These are phyloP conservation scores for Tillandsia leiboldiana DNA, from an alignment of 176 grass and related monocot genomes.

Conservation along the genomic window DNA sequence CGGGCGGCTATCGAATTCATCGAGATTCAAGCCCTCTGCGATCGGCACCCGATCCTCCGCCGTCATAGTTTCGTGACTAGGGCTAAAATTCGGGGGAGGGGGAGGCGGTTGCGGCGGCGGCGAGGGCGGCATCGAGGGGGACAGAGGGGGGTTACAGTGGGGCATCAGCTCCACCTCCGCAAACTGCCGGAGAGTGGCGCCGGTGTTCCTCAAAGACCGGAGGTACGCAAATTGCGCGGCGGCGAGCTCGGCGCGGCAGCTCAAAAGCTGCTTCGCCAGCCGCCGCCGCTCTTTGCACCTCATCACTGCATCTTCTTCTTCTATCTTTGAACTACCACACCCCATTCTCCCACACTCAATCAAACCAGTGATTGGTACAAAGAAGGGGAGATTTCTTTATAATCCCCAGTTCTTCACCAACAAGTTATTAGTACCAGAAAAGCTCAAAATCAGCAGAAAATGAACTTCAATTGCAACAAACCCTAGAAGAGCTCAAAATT, in stretches of 20 bases:
- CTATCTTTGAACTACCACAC: constrained; percentile 61
- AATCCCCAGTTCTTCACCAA: not conserved
- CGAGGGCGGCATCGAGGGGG: not conserved
- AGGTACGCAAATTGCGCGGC: constrained; percentile 57
- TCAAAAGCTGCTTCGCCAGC: constrained; percentile 80
- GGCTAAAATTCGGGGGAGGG: constrained; percentile 56
- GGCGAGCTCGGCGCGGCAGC: constrained; percentile 52
- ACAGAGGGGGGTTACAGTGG: constrained; percentile 12
- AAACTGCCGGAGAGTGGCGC: constrained; percentile 73
- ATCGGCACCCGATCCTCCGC: constrained; percentile 19
- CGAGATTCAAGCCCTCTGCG: constrained; percentile 14
- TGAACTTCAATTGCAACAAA: no score
- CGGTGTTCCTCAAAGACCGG: constrained; percentile 77
- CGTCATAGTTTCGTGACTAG: constrained; percentile 37
- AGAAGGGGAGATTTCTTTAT: constrained; percentile 1
- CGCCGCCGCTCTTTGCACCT: constrained; percentile 78
- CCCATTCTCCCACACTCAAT: constrained; percentile 50
- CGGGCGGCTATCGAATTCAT: constrained; percentile 59
- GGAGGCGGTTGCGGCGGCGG: constrained; percentile 29
- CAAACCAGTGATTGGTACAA: not conserved
- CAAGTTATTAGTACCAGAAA: no score
- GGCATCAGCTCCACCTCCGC: constrained; percentile 57
- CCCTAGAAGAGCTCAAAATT: no score
- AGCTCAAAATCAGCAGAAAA: no score
- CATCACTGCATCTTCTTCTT: constrained; percentile 71